Base-by-base conservation (phyloP, 2,329 filamentous ascomycete species). In the Alternaria brassicae region DNA sequence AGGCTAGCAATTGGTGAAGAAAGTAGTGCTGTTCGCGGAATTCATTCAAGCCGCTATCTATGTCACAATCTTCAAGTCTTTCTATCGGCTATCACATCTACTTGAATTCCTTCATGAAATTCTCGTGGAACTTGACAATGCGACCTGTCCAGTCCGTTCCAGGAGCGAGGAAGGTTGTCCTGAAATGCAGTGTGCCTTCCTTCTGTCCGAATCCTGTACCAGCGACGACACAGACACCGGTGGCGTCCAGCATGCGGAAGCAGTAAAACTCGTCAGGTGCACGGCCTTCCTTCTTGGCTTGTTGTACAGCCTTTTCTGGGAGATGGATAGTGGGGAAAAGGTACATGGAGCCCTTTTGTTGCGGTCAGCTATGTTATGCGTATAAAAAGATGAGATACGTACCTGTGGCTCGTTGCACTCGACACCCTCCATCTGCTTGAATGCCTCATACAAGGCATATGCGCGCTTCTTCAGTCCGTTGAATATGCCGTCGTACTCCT, bases 81-180 rank as follows among this genome's bases (percentile, higher is more conserved):
- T 15, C 21, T 19, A 19, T 7, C 15, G 5, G 10, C 10, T 2
- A 15, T 7, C 0, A 27, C 23, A 2, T 17, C 54, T 68, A 75
- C 58, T 81, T 82, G 67, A 85, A 97, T 85, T 97, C 87, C 50
- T 90, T 85, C 88, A 98, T 91, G 73, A 99, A 99, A 62, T 91
- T 88, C 79, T 88, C 82, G 82, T 99, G 95, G 82, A 99, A 99
- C 80, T 92, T 91, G 69, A 90, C 87, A 69, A 98, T 92, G 67
- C 89, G 86, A 49, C 89, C 88, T 6, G 96, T 89, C 95, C 95
- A 99, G 71, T 97, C 93, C 1, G 94, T 98, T 13, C 95, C 95
- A 0, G 95, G 95, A 0, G 95, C 94, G 39, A 99, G 83, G 85
- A 99, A 99, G 1, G 95, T 99, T 4, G 95, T 99, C 63, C 95